Percentiles rank a stretch among this genome's conserved stretches.
These are phyloP conservation scores for Coleophoma eucalyptorum DNA, from an alignment of 2,329 filamentous ascomycete species.

Conservation along the genomic window DNA sequence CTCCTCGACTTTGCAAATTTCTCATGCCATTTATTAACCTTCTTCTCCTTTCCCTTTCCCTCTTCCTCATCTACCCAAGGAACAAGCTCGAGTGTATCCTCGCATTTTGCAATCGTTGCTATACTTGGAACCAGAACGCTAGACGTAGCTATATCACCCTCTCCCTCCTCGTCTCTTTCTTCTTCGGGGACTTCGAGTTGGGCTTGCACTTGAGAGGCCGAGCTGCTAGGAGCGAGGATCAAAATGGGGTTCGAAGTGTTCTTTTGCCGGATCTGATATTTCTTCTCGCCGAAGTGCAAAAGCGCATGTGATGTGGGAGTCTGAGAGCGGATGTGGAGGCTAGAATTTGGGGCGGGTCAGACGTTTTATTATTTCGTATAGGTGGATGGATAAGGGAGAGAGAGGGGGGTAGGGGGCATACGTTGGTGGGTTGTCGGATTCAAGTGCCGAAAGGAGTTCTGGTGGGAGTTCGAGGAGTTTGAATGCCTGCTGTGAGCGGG, in stretches of 20 bases:
- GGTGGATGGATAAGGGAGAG: no score
- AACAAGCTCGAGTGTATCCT: slow-evolving; percentile 60
- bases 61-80: slow-evolving; percentile 27
- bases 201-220: slow-evolving; percentile 1
- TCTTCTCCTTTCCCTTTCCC: slow-evolving; percentile 16
- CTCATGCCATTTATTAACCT: slow-evolving; percentile 54
- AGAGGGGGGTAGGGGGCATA: slow-evolving; percentile 22
- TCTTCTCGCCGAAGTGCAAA: slow-evolving; percentile 46
- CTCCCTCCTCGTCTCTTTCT: no score
- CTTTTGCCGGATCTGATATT: slow-evolving; percentile 59
- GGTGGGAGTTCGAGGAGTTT: slow-evolving; percentile 60
- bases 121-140: slow-evolving; percentile 33
- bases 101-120: slow-evolving; percentile 49
- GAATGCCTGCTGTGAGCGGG: slow-evolving; percentile 46
- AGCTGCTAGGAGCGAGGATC: slow-evolving; percentile 38
- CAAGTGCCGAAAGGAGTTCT: slow-evolving; percentile 51
- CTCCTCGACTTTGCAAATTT: slow-evolving; percentile 39
- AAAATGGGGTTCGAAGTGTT: slow-evolving; percentile 66
- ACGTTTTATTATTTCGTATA: no score
- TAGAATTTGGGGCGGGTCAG: no score
- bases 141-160: no score
- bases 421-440: slow-evolving; percentile 49
- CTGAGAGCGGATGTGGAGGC: no score
- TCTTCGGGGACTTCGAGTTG: no score
- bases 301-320: slow-evolving; percentile 35